A percentile compares a stretch with the other conserved stretches of the same genome.
These are phyloP conservation scores for Hanseniaspora meyeri DNA, from an alignment of 805 yeast genomes.

Conservation along the genomic window DNA sequence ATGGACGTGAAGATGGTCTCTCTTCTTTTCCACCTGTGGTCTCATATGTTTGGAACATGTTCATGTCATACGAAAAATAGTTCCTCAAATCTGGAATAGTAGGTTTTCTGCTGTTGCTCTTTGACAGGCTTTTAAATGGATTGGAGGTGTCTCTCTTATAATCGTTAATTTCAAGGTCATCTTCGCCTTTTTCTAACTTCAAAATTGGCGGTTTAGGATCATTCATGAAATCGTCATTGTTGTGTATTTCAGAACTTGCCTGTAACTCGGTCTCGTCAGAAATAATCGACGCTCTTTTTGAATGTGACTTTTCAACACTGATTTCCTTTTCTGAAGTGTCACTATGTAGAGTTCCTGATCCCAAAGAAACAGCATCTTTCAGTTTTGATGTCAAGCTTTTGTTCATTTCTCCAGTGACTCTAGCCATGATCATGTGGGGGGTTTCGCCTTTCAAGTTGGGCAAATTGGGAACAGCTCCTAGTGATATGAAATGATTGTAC, in stretches of 20 bases:
- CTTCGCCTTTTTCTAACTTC: conserved; percentile 1
- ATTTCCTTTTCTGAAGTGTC: not conserved
- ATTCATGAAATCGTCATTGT: not conserved
- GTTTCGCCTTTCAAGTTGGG: conserved; percentile 24
- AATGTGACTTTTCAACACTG: not conserved
- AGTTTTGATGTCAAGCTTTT: not conserved
- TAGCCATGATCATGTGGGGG: conserved; percentile 23
- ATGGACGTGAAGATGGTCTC: not conserved
- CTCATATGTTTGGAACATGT: not conserved
- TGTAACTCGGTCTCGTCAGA: conserved; percentile 1
- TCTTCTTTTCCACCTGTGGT: not conserved
- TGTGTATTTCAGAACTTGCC: not conserved
- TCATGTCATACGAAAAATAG: not conserved
- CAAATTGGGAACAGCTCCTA: conserved; percentile 26
- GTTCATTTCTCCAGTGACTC: conserved; percentile 8
- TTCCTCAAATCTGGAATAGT: not conserved
- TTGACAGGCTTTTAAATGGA: not conserved
- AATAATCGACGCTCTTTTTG: not conserved
- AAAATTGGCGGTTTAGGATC: not conserved
- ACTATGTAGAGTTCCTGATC: not conserved
- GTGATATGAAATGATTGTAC: conserved; percentile 24
- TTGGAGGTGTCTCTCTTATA: not conserved
- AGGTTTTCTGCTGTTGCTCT: not conserved
- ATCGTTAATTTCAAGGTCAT: not conserved
- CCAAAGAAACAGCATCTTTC: not conserved